Conservation (phyloP, 495 filamentous ascomycete genomes). For the Usnea hakonensis region DNA sequence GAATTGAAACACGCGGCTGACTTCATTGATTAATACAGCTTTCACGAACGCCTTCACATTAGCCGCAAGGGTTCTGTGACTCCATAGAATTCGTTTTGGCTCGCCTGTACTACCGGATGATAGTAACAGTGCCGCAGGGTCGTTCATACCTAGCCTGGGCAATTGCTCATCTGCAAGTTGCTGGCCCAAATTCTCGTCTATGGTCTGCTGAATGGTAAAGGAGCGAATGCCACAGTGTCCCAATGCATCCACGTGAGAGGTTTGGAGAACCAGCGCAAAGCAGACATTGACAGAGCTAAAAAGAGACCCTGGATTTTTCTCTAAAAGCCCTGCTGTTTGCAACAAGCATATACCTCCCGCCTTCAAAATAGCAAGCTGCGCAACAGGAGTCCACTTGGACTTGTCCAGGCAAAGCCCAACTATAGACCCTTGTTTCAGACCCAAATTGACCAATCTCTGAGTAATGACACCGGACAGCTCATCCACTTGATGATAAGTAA, state of each 20-base stretch:
- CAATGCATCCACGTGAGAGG: too few relatives aligned
- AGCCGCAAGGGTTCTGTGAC: conserved; percentile 9
- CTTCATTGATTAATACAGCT: neutral
- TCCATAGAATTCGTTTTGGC: conserved; percentile 27
- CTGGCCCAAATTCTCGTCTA: too few relatives aligned
- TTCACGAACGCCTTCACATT: neutral
- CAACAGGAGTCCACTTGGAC: conserved; percentile 46
- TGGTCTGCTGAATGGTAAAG: too few relatives aligned
- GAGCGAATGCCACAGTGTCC: too few relatives aligned
- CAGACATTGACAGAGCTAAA: too few relatives aligned
- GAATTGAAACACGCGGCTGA: conserved; percentile 39
- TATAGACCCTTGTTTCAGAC: conserved; percentile 37
- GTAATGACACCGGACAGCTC: conserved; percentile 32
- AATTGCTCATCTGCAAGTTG: too few relatives aligned
- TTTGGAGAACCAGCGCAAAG: too few relatives aligned
- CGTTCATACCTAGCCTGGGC: too few relatives aligned
- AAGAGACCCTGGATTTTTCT: too few relatives aligned
- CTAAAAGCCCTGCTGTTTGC: too few relatives aligned
- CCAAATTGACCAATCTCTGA: conserved; percentile 32
- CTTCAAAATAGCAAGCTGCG: conserved; percentile 34
- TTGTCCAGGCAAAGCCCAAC: conserved; percentile 54
- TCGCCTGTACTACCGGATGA: neutral
- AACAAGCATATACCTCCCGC: too few relatives aligned
- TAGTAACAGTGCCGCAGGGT: too few relatives aligned
- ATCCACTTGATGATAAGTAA: conserved; percentile 42